phyloP scores from a whole-genome alignment of 805 yeast species.

The Grigorovia yakushimaensis region DNA sequence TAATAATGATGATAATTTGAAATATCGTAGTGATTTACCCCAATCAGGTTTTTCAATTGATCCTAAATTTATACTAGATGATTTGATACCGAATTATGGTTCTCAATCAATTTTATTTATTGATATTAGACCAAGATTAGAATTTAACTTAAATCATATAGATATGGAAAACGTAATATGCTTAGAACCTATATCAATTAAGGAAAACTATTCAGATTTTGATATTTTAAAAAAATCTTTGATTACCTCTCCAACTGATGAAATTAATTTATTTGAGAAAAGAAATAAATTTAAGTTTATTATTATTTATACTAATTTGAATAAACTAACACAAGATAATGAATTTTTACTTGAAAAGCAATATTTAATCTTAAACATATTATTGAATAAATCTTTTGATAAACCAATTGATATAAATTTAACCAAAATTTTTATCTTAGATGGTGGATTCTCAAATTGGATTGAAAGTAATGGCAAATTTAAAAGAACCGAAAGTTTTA shows the following conservation, averaged over 20 bases:
- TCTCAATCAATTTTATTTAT: conserved; percentile 41
- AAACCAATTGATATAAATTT: conserved; percentile 14
- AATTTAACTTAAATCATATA: conserved; percentile 57
- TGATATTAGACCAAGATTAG: conserved; percentile 57
- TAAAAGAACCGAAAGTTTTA: neutral
- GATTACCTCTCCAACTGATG: conserved; percentile 45
- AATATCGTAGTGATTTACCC: neutral
- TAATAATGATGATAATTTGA: neutral
- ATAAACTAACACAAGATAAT: conserved; percentile 1
- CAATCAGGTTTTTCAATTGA: conserved; percentile 8
- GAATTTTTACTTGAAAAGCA: conserved; percentile 11
- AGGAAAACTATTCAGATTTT: conserved; percentile 42
- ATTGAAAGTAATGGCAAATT: conserved; percentile 8
- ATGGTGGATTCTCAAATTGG: conserved; percentile 24
- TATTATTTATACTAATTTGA: conserved; percentile 40
- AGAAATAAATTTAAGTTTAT: conserved; percentile 52
- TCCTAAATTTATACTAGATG: conserved; percentile 6
- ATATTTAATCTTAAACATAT: conserved; percentile 14
- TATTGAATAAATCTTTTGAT: conserved; percentile 21
- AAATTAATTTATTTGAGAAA: conserved; percentile 41
- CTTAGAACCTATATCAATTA: conserved; percentile 60
- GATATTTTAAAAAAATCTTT: conserved; percentile 59
- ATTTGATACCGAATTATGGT: conserved; percentile 8
- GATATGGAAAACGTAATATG: conserved; percentile 50
- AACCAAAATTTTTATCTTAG: conserved; percentile 13